Base-by-base conservation (phyloP, 441 rosid genomes). In the Erysimum cheiri region DNA sequence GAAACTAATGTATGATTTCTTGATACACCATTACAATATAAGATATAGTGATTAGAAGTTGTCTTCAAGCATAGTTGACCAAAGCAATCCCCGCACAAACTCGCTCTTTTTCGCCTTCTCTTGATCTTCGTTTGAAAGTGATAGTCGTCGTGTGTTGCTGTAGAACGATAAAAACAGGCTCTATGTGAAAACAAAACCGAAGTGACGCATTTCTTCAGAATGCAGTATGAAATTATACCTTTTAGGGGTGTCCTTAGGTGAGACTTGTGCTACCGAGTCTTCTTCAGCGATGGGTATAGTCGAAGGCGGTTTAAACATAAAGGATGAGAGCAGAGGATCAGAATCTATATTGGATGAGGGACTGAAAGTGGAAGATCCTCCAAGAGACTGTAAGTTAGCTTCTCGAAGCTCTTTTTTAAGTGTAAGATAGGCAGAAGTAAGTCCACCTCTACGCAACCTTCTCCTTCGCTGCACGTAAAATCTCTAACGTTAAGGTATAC, bases 381-480 rank as follows among this genome's bases (percentile, higher is more conserved):
- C 85, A 31, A 80, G 81, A 69, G 98, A 80, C 37, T 82, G 91
- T 53, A 85, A 68, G 74, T 78, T 87, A 60, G 90, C 88, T 36
- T 90, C 96, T 19, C 85, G 82, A 33, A 86, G 77, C 70, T 87
- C 96, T 46, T 80, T 90, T 60, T 87, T 88, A 39, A 62, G 81
- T 40, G 50, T 36, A 9, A 88, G 84, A 74, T 83, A 84, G 6
- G 90, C 79, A 0, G 90, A 82, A 60, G 71, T 85, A 29, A 81
- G 68, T 65, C 86, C 87, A 43, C 87, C 87, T 80, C 76, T 90
- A 8, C 90, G 82, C 69, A 85, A 75, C 71, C 85, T 88, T 64
- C 92, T 83, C 79, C 76, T 86, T 54, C 88, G 89, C 85, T 88
- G 97, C 69, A 86, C 78, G 93, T 92, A 76, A n/a, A 44, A 67